Conservation (phyloP, 176 grass and related monocot species). For the Chrysopogon serrulatus region DNA sequence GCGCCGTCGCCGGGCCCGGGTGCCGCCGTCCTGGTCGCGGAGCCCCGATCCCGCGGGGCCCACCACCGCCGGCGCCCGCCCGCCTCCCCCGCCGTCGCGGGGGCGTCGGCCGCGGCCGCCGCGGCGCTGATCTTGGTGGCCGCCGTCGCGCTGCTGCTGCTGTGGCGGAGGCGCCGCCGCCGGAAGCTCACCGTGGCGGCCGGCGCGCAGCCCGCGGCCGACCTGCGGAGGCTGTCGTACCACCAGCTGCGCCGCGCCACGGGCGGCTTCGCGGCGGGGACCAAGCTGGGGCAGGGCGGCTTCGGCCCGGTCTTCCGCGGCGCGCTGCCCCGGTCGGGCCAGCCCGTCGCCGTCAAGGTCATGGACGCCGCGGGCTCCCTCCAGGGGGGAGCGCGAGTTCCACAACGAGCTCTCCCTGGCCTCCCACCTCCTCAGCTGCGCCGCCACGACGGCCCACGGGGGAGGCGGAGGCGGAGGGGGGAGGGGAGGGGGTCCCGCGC, state of each 20-base stretch:
- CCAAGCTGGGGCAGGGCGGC: conserved; percentile 79
- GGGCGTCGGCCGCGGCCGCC: background rate
- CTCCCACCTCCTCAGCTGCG: conserved; percentile 44
- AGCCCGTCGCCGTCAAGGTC: conserved; percentile 71
- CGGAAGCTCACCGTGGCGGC: conserved; percentile 25
- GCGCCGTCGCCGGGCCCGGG: background rate
- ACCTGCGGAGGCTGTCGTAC: conserved; percentile 54
- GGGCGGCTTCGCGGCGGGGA: conserved; percentile 48
- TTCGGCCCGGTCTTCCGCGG: conserved; percentile 85
- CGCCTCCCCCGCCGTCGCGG: background rate
- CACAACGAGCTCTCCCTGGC: conserved; percentile 92
- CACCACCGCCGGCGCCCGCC: background rate
- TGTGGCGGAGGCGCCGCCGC: conserved; percentile 34
- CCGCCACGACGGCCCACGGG: background rate
- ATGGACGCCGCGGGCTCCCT: conserved; percentile 72
- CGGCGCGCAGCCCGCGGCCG: conserved; percentile 1
- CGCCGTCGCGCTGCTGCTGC: conserved; percentile 24
- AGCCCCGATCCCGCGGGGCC: background rate
- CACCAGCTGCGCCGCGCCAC: conserved; percentile 80
- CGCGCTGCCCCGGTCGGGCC: conserved; percentile 45
- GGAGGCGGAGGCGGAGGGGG: background rate
- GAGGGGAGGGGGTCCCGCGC: background rate
- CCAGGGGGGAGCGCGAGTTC: conserved; percentile 94
- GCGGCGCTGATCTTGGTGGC: conserved; percentile 7
- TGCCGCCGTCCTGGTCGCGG: background rate